These are phyloP conservation scores for Suillus occidentalis DNA, from an alignment of 768 basidiomycete species.

Conservation along the genomic window DNA sequence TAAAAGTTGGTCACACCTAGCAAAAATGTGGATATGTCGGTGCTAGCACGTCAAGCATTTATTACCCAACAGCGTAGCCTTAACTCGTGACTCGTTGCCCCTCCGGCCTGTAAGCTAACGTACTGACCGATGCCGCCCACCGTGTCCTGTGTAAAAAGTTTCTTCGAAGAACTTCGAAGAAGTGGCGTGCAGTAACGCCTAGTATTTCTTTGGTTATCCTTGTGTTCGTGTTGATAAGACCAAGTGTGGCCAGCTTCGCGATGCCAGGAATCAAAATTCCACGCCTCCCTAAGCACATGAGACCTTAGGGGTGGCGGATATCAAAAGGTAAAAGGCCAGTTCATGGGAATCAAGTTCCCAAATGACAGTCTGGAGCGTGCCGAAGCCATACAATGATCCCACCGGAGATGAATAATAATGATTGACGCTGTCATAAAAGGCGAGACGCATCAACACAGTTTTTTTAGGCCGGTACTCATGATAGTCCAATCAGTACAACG, in stretches of 20 bases:
- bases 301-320: neutral
- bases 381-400: neutral
- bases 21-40: neutral
- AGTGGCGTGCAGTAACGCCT: neutral
- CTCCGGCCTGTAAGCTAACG: neutral
- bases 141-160: neutral
- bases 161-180: neutral
- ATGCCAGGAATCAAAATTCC: neutral
- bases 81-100: neutral
- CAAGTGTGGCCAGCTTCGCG: neutral
- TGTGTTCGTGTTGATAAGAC: neutral
- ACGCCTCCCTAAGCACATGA: neutral
- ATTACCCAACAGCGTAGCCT: neutral
- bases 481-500: neutral
- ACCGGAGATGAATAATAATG: neutral
- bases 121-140: neutral
- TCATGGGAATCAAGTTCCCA: neutral
- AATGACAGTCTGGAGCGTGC: neutral
- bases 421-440: neutral
- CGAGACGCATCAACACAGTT: neutral
- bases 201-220: neutral
- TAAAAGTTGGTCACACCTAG: neutral
- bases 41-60: neutral
- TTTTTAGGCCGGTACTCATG: neutral
- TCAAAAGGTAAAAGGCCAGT: neutral